These are phyloP conservation scores for Aspergillus leporis DNA, from an alignment of 495 filamentous ascomycete genomes.

Conservation along the genomic window DNA sequence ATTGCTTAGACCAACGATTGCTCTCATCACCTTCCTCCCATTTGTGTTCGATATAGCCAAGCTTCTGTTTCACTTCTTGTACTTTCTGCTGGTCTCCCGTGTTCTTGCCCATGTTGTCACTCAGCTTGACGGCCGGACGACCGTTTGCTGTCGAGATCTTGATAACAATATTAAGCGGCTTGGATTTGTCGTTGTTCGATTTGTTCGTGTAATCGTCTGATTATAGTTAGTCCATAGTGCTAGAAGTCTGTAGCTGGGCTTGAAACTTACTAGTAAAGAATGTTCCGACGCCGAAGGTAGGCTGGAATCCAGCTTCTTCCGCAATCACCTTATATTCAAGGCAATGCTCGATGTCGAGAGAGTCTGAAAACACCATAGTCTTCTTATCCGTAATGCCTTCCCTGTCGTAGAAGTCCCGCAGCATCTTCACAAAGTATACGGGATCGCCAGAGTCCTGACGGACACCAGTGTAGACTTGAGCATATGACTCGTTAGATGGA, in stretches of 20 bases:
- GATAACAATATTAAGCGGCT: conserved; percentile 97
- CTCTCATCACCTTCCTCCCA: conserved; percentile 86
- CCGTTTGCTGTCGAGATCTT: conserved; percentile 85
- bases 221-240: background rate
- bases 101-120: conserved; percentile 95
- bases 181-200: conserved; percentile 74
- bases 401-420: conserved; percentile 82
- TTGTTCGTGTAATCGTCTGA: conserved; percentile 75
- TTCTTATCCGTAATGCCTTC: conserved; percentile 79
- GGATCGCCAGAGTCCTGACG: conserved; percentile 96
- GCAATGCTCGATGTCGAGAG: conserved; percentile 86
- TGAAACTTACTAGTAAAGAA: conserved; percentile 76
- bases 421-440: conserved; percentile 73
- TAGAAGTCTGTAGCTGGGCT: background rate
- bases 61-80: conserved; percentile 73
- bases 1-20: conserved; percentile 66
- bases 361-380: conserved; percentile 96
- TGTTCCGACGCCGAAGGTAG: conserved; percentile 90
- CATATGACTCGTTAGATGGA: conserved; percentile 59
- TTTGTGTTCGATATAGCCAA: conserved; percentile 81
- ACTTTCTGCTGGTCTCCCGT: conserved; percentile 82
- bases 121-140: conserved; percentile 88
- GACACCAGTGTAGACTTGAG: conserved; percentile 81
- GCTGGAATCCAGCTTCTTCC: conserved; percentile 75
- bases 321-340: conserved; percentile 82